phyloP scores from a whole-genome alignment of 495 filamentous ascomycete species.

The Tuber borchii region DNA sequence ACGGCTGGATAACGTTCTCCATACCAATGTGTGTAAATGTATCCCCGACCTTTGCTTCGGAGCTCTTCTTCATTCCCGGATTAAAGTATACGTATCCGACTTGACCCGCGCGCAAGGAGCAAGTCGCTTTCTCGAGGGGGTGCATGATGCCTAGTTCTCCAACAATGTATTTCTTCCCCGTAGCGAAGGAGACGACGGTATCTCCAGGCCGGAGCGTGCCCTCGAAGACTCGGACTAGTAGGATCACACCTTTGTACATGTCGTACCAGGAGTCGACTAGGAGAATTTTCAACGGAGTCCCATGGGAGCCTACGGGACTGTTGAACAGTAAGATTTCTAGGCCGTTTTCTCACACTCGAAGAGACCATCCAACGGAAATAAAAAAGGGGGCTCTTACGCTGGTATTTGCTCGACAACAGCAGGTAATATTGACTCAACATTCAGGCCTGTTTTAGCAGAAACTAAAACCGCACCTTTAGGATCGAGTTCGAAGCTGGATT shows the following conservation, averaged over 20 bases:
- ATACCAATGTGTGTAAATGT: constrained; percentile 82
- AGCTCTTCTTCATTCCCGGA: constrained; percentile 91
- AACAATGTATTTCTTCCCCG: constrained; percentile 76
- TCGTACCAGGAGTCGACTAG: constrained; percentile 98
- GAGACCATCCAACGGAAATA: neutral
- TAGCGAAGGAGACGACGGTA: constrained; percentile 74
- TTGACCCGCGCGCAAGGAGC: constrained; percentile 75
- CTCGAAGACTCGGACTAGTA: constrained; percentile 87
- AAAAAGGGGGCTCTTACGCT: constrained; percentile 46
- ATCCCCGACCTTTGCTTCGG: constrained; percentile 92
- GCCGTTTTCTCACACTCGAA: neutral
- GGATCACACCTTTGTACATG: constrained; percentile 85
- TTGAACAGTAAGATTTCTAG: constrained; percentile 6
- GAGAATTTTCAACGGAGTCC: constrained; percentile 68
- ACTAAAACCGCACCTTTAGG: constrained; percentile 72
- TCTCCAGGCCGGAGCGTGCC: constrained; percentile 77
- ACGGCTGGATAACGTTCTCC: constrained; percentile 68
- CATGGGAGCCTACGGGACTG: constrained; percentile 44
- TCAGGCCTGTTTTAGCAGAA: constrained; percentile 87
- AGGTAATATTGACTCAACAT: constrained; percentile 73
- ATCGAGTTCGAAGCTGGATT: constrained; percentile 78
- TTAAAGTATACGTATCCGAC: constrained; percentile 96
- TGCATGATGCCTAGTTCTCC: constrained; percentile 98
- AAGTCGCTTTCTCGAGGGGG: constrained; percentile 77
- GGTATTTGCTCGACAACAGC: constrained; percentile 79